Conservation (phyloP, 73 alveolate genomes). For the Paramecium primaurelia region DNA sequence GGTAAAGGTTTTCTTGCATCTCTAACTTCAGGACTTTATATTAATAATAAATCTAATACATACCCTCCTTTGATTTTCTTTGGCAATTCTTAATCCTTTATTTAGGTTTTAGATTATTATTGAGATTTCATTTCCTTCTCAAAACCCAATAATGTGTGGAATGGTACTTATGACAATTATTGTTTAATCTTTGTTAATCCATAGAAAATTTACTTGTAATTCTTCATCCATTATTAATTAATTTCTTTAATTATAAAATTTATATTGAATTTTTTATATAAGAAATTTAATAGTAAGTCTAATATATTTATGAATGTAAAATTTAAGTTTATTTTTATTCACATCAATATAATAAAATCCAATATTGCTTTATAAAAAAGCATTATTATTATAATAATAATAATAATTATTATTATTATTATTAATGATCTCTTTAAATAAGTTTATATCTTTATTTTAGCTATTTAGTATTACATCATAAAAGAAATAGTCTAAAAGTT, state of each 20-base stretch:
- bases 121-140: neutral
- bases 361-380: too few relatives aligned
- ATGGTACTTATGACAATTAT: neutral
- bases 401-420: too few relatives aligned
- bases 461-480: too few relatives aligned
- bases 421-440: too few relatives aligned
- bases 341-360: too few relatives aligned
- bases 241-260: neutral
- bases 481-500: too few relatives aligned
- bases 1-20: slow-evolving; percentile 38
- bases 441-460: too few relatives aligned
- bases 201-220: neutral
- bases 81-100: neutral
- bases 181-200: neutral
- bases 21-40: neutral
- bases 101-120: neutral
- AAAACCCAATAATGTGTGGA: neutral
- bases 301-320: neutral
- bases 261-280: neutral
- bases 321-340: too few relatives aligned
- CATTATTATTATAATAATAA: too few relatives aligned
- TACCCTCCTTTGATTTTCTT: slow-evolving; percentile 39
- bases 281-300: neutral
- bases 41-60: neutral
- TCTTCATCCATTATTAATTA: neutral